These are phyloP conservation scores for Medicago lupulina DNA, from an alignment of 306 rosid genomes.

Conservation along the genomic window DNA sequence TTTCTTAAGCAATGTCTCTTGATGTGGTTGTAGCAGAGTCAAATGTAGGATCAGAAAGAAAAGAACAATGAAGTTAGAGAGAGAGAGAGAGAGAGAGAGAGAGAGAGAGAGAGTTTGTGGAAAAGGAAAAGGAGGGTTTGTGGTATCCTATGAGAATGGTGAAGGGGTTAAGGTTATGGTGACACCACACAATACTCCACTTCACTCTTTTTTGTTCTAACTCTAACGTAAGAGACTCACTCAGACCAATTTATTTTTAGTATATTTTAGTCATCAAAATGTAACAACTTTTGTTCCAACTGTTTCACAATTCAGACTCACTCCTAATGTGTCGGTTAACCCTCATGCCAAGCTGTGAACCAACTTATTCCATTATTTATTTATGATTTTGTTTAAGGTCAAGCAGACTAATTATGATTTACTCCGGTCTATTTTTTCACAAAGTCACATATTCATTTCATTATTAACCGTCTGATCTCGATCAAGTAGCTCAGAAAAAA, in stretches of 20 bases:
- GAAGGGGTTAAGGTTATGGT: neutral
- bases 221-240: neutral
- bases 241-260: neutral
- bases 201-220: neutral
- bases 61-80: neutral
- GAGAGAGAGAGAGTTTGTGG: neutral
- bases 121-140: neutral
- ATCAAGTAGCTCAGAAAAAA: no score
- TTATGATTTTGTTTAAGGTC: no score
- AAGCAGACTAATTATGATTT: no score
- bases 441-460: no score
- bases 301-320: conserved; percentile 3
- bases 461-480: no score
- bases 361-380: neutral
- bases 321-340: conserved; percentile 44
- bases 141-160: conserved; percentile 26
- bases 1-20: neutral
- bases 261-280: neutral
- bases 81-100: no score
- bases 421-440: no score
- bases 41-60: conserved; percentile 14
- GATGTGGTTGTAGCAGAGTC: neutral
- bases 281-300: conserved; percentile 18
- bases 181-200: neutral
- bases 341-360: conserved; percentile 48